A percentile compares a stretch with the other conserved stretches of the same genome.
These are phyloP conservation scores for Scortechinia acanthostroma DNA, from an alignment of 2,329 filamentous ascomycete genomes.

Conservation along the genomic window DNA sequence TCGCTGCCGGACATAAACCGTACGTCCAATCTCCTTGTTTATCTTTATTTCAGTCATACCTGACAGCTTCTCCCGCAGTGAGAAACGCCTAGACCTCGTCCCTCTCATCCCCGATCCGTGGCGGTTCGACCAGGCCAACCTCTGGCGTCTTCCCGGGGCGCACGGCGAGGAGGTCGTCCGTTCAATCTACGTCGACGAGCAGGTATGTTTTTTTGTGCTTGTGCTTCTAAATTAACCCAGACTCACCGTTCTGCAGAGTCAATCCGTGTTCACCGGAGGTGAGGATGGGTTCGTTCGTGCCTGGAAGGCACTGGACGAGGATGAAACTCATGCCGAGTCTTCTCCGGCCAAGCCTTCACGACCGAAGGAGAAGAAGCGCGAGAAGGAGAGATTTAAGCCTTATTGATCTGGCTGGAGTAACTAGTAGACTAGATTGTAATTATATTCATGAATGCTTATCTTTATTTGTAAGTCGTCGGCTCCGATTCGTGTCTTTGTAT, in stretches of 20 bases:
- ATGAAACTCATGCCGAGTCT: neutral
- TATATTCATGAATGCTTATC: too few species aligned
- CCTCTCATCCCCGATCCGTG: slow-evolving; percentile 24
- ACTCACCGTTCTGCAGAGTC: neutral
- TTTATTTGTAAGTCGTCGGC: too few species aligned
- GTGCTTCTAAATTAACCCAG: neutral
- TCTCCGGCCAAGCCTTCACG: slow-evolving; percentile 12
- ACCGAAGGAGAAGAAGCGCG: slow-evolving; percentile 19
- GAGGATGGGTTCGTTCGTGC: slow-evolving; percentile 10
- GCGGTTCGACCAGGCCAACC: slow-evolving; percentile 24
- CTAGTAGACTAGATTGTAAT: too few species aligned
- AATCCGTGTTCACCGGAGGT: slow-evolving; percentile 8
- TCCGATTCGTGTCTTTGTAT: too few species aligned
- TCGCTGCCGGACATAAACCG: slow-evolving; percentile 40
- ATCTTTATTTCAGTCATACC: slow-evolving; percentile 7
- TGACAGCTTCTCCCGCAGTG: slow-evolving; percentile 11
- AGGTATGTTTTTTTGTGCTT: slow-evolving; percentile 18
- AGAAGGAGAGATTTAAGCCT: slow-evolving; percentile 25
- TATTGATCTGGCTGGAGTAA: too few species aligned
- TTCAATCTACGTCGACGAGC: slow-evolving; percentile 30
- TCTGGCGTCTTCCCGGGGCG: slow-evolving; percentile 31
- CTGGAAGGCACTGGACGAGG: slow-evolving; percentile 6
- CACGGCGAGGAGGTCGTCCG: slow-evolving; percentile 37
- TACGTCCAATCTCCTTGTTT: slow-evolving; percentile 11
- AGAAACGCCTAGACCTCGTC: slow-evolving; percentile 29